Evolutionary conservation across 2,329 filamentous ascomycete genomes (phyloP), one percentile per base, ranked within the genome.

Genomic region (Zymoseptoria ardabiliae): DNA sequence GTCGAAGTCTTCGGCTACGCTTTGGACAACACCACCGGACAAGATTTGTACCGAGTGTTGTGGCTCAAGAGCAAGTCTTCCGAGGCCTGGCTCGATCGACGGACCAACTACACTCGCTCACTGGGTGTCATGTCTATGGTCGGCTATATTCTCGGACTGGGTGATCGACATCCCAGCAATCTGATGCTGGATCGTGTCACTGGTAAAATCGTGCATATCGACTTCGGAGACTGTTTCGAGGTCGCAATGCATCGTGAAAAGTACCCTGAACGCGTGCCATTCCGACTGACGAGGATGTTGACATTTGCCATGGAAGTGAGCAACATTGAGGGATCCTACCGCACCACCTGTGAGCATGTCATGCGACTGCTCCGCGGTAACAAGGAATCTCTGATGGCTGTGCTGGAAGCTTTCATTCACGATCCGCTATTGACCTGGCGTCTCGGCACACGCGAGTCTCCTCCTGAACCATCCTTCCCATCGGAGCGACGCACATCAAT

Each of bases 81-180:
- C 0, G 94, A 99, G 75, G 89, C 93, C 1, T 99, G 94, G 94
- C 85, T 99, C 35, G 94, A 97, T 75, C 85, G 94, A 50, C 88
- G 94, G 56, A 99, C 95, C n/a, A 99, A 96, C 73, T 99, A 99
- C 77, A 99, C 94, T 19, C 88, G 94, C 59, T 97, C 93, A 1
- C 81, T 99, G 1, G 94, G 91, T 68, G 94, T 99, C 69, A 99
- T 99, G 94, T 97, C 91, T n/a, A 99, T 99, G 91, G 94, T 97
- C n/a, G 94, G 94, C 64, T 99, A 99, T 75, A 97, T 99, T 65
- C 85, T 99, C 21, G 95, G 94, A 61, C 81, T 99, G 13, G 94
- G 94, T 57, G 94, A 99, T 77, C 87, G 95, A 53, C 94, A 99
- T 76, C 95, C 95, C 45, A 97, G 91, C 61, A 99, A 99, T 74